Conservation (phyloP, 176 grass and related monocot species). For the Dendrocalamus sinicus region DNA sequence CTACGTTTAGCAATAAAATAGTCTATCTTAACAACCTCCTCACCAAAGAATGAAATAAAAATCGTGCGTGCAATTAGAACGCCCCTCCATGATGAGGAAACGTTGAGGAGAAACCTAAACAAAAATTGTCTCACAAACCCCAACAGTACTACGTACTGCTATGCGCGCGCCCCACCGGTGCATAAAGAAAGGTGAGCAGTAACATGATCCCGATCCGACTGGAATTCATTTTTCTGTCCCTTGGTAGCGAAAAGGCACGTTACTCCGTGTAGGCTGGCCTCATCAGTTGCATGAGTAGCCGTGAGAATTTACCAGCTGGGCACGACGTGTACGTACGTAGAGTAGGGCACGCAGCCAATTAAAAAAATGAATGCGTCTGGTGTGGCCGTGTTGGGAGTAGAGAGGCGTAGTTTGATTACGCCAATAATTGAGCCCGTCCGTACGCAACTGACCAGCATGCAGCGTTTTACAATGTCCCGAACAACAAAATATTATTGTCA, state of each 20-base stretch:
- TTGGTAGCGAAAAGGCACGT: background rate
- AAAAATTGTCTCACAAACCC: conserved; percentile 45
- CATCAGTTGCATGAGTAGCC: conserved; percentile 1
- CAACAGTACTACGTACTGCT: conserved; percentile 37
- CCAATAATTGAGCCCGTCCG: conserved; percentile 48
- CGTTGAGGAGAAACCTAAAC: background rate
- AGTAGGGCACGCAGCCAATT: background rate
- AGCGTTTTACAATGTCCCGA: background rate
- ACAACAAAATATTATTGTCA: conserved; percentile 30
- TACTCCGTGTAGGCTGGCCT: background rate
- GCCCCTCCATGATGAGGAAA: background rate
- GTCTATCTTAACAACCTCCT: conserved; percentile 12
- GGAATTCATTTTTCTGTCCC: background rate
- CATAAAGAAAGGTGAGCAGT: conserved; percentile 11
- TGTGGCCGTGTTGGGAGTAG: conserved; percentile 35
- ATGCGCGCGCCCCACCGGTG: background rate
- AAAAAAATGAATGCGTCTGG: background rate
- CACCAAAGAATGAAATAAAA: background rate
- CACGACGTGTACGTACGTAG: background rate
- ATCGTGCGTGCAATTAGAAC: background rate
- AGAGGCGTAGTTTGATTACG: conserved; percentile 23
- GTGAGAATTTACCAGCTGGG: conserved; percentile 5
- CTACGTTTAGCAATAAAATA: background rate
- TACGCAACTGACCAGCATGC: conserved; percentile 6
- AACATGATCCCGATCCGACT: conserved; percentile 33